Base-by-base conservation (phyloP, 2,329 filamentous ascomycete species). In the Claviceps sp. region DNA sequence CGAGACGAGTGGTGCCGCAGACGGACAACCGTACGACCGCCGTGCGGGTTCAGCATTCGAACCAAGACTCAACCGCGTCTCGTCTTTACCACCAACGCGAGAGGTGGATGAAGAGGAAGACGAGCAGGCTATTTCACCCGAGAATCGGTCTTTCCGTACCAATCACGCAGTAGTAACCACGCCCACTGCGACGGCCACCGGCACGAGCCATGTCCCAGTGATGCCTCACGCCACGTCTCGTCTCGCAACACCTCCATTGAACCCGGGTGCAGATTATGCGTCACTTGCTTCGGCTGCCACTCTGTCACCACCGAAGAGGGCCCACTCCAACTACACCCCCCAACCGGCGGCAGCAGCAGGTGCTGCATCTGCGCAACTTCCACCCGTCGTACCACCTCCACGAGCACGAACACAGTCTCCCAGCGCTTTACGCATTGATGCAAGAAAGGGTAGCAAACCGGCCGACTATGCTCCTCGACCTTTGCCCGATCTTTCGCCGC, bases 371-470 rank as follows among this genome's bases (percentile, higher is more conserved):
- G 69, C 68, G 16, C 45, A 40, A 34, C 9, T 34, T 11, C 9
- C 23, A n/a, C 45, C 51, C n/a, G 76, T 80, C 56, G 70, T 67
- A 4, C 78, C 78, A 14, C 80, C 82, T 4, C 71, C 73, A 50
- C 71, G 80, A 51, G 77, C 80, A 4, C 77, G 80, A 53, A 84
- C 81, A 0, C 79, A 82, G 58, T 83, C 81, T 2, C 80, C 81
- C 4, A 73, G 72, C 8, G 68, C 74, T 1, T 64, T 70, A 5
- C 70, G 72, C 50, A 70, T 69, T 7, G 47, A 29, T 22, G 44
- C 16, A 13, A 47, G 42, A 65, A 66, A 34, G 64, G 65, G 3
- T 59, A 63, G 26, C 7, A 57, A 59, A 26, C 67, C 60, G 47
- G 57, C 60, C 2, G 75, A 77, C n/a, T 64, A 70, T 3, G 67